These are phyloP conservation scores for Rhodotorula taiwanensis DNA, from an alignment of 768 basidiomycete species.

Conservation along the genomic window DNA sequence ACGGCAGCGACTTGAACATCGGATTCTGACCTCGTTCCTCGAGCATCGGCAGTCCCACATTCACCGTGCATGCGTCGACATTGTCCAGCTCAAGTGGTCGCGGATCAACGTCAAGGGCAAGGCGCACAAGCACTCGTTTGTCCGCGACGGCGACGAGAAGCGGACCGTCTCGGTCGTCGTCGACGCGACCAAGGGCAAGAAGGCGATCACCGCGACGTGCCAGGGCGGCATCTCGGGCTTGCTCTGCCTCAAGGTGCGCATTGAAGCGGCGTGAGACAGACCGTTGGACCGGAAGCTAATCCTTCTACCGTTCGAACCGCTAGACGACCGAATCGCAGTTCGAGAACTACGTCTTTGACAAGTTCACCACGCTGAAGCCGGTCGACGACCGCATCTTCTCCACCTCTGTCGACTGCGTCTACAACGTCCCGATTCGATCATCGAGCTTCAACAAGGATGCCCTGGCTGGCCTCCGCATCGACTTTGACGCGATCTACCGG, in stretches of 20 bases:
- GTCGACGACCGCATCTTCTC: slow-evolving; percentile 86
- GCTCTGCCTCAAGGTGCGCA: slow-evolving; percentile 77
- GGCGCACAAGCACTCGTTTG: slow-evolving; percentile 72
- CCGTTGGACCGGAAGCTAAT: no score
- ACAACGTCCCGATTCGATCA: slow-evolving; percentile 43
- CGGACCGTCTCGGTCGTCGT: slow-evolving; percentile 49
- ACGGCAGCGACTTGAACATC: not conserved
- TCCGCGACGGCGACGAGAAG: slow-evolving; percentile 86
- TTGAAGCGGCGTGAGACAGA: no score
- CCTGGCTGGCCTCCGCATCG: slow-evolving; percentile 48
- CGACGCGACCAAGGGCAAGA: slow-evolving; percentile 61
- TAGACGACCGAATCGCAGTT: slow-evolving; percentile 67
- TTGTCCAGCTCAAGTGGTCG: slow-evolving; percentile 62
- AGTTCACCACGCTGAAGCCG: slow-evolving; percentile 68
- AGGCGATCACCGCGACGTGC: slow-evolving; percentile 58
- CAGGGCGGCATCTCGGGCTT: slow-evolving; percentile 42
- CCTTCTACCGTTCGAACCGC: no score
- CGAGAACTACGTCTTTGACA: slow-evolving; percentile 46
- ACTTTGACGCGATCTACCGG: slow-evolving; percentile 53
- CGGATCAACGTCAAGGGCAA: slow-evolving; percentile 49
- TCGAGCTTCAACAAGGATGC: slow-evolving; percentile 49
- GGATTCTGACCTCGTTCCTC: no score
- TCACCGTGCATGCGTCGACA: slow-evolving; percentile 35
- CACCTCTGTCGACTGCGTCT: slow-evolving; percentile 66
- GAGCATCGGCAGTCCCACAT: slow-evolving; percentile 25